Conservation (phyloP, 768 basidiomycete species). For the Trametopsis cervina region DNA sequence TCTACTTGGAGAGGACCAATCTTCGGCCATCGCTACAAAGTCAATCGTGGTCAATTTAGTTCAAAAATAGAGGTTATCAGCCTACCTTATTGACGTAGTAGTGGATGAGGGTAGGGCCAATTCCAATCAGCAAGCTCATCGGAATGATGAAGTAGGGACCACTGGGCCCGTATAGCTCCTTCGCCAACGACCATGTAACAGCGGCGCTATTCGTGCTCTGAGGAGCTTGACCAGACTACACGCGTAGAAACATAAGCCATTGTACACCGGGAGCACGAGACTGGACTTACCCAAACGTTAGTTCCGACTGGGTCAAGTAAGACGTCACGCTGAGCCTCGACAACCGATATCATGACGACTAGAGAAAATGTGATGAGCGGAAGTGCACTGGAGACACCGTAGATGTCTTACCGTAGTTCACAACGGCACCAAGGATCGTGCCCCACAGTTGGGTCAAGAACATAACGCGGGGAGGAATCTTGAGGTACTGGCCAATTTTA, state of each 20-base stretch:
- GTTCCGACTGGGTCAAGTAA: conserved; percentile 45
- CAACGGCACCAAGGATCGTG: conserved; percentile 43
- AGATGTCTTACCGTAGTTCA: conserved; percentile 28
- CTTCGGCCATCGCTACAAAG: conserved; percentile 41
- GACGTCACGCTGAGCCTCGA: conserved; percentile 45
- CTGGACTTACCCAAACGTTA: conserved; percentile 42
- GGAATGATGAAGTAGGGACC: conserved; percentile 54
- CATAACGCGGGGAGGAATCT: conserved; percentile 62
- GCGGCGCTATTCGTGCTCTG: conserved; percentile 51
- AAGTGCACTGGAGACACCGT: conserved; percentile 23
- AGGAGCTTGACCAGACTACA: conserved; percentile 32
- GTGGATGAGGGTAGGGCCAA: conserved; percentile 43
- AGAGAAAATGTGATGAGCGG: not conserved
- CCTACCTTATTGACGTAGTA: conserved; percentile 47
- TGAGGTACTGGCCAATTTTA: conserved; percentile 53
- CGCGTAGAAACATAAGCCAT: not conserved
- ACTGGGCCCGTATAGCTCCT: conserved; percentile 43
- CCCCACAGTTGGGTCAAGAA: conserved; percentile 63
- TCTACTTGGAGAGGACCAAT: conserved; percentile 46
- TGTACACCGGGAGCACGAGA: not conserved
- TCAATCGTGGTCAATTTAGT: not conserved
- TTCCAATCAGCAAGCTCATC: conserved; percentile 44
- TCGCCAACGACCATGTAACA: conserved; percentile 61
- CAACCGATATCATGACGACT: conserved; percentile 47
- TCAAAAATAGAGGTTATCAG: not conserved